Percentiles rank a stretch among this genome's conserved stretches.
Evolutionary conservation across 176 grass and related monocot genomes (phyloP).

Genomic region (Oryza australiensis): DNA sequence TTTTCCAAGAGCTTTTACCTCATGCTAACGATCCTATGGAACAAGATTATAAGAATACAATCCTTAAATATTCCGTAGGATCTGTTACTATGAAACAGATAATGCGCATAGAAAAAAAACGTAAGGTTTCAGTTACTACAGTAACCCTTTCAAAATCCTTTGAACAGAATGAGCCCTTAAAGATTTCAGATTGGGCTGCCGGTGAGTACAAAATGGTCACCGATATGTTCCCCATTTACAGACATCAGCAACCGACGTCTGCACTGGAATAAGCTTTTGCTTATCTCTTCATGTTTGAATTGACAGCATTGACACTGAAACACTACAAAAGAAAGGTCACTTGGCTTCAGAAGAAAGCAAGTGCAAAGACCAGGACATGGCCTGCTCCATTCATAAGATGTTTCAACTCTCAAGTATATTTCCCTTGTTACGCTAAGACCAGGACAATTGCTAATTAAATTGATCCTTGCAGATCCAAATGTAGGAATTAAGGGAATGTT

Average conservation of each 20-base stretch:
- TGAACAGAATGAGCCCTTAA: no score
- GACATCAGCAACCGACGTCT: constrained; percentile 1
- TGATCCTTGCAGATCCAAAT: no score
- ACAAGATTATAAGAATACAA: no score
- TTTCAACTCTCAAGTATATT: background rate
- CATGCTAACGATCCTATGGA: no score
- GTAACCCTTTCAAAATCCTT: no score
- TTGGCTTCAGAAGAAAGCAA: constrained; percentile 1
- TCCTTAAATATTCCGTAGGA: no score
- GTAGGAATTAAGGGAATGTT: no score
- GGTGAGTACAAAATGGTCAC: background rate
- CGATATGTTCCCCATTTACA: constrained; percentile 5
- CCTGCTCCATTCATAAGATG: background rate
- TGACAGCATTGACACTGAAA: constrained; percentile 1
- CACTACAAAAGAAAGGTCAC: background rate
- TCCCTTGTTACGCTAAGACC: background rate
- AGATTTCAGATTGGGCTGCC: background rate
- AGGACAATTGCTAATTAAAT: background rate
- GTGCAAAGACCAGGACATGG: background rate
- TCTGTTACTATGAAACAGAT: no score
- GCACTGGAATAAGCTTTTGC: background rate
- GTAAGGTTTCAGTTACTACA: no score
- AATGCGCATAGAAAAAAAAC: no score
- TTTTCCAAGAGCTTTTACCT: no score
- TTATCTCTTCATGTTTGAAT: background rate